Percentiles rank a stretch among this genome's conserved stretches.
phyloP scores from a whole-genome alignment of 2,329 filamentous ascomycete genomes.

The Aspergillus sp. region DNA sequence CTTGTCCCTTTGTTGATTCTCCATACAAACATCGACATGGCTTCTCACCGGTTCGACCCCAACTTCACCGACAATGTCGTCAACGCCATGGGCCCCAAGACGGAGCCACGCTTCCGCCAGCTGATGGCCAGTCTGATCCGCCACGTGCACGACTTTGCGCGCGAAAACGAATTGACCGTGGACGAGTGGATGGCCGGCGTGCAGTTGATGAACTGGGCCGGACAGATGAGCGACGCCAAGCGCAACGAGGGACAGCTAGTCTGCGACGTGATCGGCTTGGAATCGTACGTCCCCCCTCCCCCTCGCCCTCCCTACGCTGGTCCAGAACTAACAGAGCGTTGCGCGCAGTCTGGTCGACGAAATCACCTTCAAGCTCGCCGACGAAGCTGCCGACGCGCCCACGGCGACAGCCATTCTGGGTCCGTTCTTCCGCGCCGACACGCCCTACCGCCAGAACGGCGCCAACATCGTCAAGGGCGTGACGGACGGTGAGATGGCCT shows the following conservation, averaged over 20 bases:
- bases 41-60: slow-evolving; percentile 41
- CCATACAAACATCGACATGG: slow-evolving; percentile 5
- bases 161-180: slow-evolving; percentile 57
- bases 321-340: slow-evolving; percentile 3
- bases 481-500: slow-evolving; percentile 53
- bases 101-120: slow-evolving; percentile 62
- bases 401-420: slow-evolving; percentile 79
- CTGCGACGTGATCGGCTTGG: slow-evolving; percentile 58
- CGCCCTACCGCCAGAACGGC: slow-evolving; percentile 68
- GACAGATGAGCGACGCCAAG: slow-evolving; percentile 60
- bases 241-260: slow-evolving; percentile 63
- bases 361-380: slow-evolving; percentile 67
- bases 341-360: slow-evolving; percentile 66
- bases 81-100: slow-evolving; percentile 70
- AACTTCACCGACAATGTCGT: slow-evolving; percentile 67
- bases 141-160: slow-evolving; percentile 59
- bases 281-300: slow-evolving; percentile 43
- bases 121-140: slow-evolving; percentile 55
- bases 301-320: no score
- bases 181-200: slow-evolving; percentile 59
- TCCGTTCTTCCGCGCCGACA: slow-evolving; percentile 76
- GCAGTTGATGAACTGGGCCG: slow-evolving; percentile 59
- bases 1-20: neutral
- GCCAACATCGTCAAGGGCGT: slow-evolving; percentile 58
- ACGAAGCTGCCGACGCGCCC: slow-evolving; percentile 51